Percentiles rank a stretch among this genome's conserved stretches.
These are phyloP conservation scores for Petunia hybrid DNA, from an alignment of 305 asterid genomes.

Conservation along the genomic window DNA sequence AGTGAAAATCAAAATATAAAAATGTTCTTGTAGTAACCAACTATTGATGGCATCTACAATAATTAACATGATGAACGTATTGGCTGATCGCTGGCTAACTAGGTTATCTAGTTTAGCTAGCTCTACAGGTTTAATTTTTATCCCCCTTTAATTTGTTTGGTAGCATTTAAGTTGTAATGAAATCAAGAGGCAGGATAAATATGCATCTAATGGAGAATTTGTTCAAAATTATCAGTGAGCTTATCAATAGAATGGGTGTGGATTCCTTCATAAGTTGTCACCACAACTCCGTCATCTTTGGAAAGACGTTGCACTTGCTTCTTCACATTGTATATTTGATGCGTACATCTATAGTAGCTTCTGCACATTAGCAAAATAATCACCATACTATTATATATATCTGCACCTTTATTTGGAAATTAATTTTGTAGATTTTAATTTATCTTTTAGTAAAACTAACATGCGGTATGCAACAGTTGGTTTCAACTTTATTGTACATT, in stretches of 20 bases:
- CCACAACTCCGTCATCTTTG: conserved; percentile 75
- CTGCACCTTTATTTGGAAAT: neutral
- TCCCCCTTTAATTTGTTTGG: too few species aligned
- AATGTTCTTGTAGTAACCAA: neutral
- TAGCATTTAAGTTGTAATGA: neutral
- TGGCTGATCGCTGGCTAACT: neutral
- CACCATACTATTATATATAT: neutral
- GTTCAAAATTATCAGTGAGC: conserved; percentile 79
- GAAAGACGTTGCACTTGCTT: conserved; percentile 83
- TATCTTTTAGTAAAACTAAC: too few species aligned
- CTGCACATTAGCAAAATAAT: conserved; percentile 42
- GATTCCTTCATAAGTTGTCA: conserved; percentile 88
- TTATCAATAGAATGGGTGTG: conserved; percentile 79
- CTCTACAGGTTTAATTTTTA: neutral
- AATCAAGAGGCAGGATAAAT: conserved; percentile 32
- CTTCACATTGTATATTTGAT: conserved; percentile 79
- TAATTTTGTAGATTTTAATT: neutral
- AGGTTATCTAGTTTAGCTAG: neutral
- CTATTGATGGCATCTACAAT: neutral
- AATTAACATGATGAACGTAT: too few species aligned
- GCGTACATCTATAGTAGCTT: conserved; percentile 81
- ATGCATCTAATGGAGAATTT: conserved; percentile 78
- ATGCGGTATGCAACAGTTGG: neutral
- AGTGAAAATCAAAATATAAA: neutral
- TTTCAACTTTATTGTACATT: too few species aligned